These are phyloP conservation scores for Aspergillus cavernicola DNA, from an alignment of 495 filamentous ascomycete genomes.

Conservation along the genomic window DNA sequence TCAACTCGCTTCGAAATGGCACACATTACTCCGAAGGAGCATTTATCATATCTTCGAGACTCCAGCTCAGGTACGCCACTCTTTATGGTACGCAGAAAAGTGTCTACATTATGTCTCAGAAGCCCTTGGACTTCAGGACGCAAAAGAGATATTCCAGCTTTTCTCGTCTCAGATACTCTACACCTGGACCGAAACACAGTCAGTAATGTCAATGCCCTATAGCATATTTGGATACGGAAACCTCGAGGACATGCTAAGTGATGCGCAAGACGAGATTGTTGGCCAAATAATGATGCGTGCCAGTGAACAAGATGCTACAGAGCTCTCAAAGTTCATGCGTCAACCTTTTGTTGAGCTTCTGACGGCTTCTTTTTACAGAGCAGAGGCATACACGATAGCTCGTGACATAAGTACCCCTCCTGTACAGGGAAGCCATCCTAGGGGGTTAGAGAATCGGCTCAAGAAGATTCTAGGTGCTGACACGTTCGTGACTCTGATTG, in stretches of 20 bases:
- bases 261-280: constrained; percentile 75
- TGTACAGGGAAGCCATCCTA: constrained; percentile 44
- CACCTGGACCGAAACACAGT: constrained; percentile 73
- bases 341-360: constrained; percentile 55
- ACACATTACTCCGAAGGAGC: constrained; percentile 73
- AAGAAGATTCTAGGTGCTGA: constrained; percentile 67
- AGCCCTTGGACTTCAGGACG: constrained; percentile 56
- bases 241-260: constrained; percentile 63
- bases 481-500: constrained; percentile 54
- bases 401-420: constrained; percentile 66
- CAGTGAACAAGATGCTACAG: constrained; percentile 57
- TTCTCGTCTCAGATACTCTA: constrained; percentile 91
- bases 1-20: constrained; percentile 73
- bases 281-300: constrained; percentile 83
- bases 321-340: constrained; percentile 55
- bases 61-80: constrained; percentile 61
- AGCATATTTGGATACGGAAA: constrained; percentile 72
- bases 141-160: constrained; percentile 72
- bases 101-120: constrained; percentile 65
- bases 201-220: constrained; percentile 68
- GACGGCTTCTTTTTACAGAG: constrained; percentile 68
- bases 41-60: constrained; percentile 93
- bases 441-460: constrained; percentile 64
- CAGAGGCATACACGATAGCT: constrained; percentile 78
- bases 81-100: constrained; percentile 63